Percentiles rank a stretch among this genome's conserved stretches.
phyloP scores from a whole-genome alignment of 305 asterid species.

The Solanum hybrid region DNA sequence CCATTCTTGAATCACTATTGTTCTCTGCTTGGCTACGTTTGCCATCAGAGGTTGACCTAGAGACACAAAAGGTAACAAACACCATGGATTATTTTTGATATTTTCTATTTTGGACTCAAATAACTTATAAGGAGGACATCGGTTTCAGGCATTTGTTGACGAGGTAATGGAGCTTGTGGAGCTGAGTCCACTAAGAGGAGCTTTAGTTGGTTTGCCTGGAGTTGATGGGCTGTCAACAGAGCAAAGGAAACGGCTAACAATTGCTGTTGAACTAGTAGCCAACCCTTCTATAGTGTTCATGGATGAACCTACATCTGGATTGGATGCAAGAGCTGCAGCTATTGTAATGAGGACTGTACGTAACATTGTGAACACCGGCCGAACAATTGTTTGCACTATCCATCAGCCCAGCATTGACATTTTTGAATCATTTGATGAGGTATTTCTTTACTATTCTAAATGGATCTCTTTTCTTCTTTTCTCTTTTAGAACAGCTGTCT shows the following conservation, averaged over 20 bases:
- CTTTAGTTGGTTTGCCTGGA: constrained; percentile 92
- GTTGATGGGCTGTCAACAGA: constrained; percentile 89
- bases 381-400: constrained; percentile 96
- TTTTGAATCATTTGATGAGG: constrained; percentile 97
- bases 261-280: constrained; percentile 94
- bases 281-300: constrained; percentile 89
- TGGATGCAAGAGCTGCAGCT: constrained; percentile 98
- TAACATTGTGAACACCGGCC: constrained; percentile 87
- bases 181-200: constrained; percentile 76
- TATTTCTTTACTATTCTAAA: constrained; percentile 19
- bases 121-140: constrained; percentile 14
- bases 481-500: neutral
- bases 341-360: constrained; percentile 98
- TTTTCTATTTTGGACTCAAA: constrained; percentile 15
- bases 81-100: constrained; percentile 4
- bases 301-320: constrained; percentile 98
- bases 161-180: constrained; percentile 99
- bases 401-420: constrained; percentile 98
- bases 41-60: constrained; percentile 62
- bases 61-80: constrained; percentile 66
- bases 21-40: constrained; percentile 93
- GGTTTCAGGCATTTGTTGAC: constrained; percentile 79
- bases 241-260: constrained; percentile 92
- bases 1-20: constrained; percentile 77
- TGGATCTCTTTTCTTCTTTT: neutral